Evolutionary conservation across 208 protist genomes (phyloP), one percentile per base, ranked within the genome.

Genomic region (Wallacemonas sp.): DNA sequence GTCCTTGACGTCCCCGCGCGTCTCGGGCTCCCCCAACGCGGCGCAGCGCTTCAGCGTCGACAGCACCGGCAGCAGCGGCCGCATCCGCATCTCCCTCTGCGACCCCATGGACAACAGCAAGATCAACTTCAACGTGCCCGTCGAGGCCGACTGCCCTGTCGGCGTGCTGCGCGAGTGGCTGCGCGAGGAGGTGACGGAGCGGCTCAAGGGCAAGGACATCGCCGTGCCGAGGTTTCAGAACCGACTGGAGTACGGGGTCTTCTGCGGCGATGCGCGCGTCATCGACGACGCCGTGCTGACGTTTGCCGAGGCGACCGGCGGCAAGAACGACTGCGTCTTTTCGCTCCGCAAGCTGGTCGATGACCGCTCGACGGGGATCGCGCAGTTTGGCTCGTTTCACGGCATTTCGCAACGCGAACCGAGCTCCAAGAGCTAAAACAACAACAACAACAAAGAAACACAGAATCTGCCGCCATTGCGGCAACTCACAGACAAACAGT

Each of bases 261-360:
- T 70, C 63, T 72, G 71, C 14, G 74, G 64, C 14, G 73, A 79
- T 47, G 56, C 17, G 30, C 44, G 57, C 29, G 62, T 86, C 8
- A 24, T 46, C 2, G 66, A 78, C 14, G 72, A 64, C 36, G 49
- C 65, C 24, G 46, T n/a, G 1, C 23, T 71, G 2, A 83, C 72
- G 19, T 90, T 90, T 57, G 61, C 43, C 17, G 56, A 74, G 32
- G 77, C 68, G 27, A 87, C 80, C 21, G 21, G 60, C n/a, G 74
- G 80, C n/a, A 61, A 69, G 32, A 83, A 84, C 66, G 77, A 90
- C 65, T 81, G 61, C 57, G 54, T 86, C 17, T 90, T 86, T 24
- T 81, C 72, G 17, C 68, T 86, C 19, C 62, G 57, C 29, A 39
- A 61, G 26, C 46, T 33, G 24, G 23, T 60, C 43, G 48, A 43